These are phyloP conservation scores for Boletus speciosus DNA, from an alignment of 768 basidiomycete genomes.

Conservation along the genomic window DNA sequence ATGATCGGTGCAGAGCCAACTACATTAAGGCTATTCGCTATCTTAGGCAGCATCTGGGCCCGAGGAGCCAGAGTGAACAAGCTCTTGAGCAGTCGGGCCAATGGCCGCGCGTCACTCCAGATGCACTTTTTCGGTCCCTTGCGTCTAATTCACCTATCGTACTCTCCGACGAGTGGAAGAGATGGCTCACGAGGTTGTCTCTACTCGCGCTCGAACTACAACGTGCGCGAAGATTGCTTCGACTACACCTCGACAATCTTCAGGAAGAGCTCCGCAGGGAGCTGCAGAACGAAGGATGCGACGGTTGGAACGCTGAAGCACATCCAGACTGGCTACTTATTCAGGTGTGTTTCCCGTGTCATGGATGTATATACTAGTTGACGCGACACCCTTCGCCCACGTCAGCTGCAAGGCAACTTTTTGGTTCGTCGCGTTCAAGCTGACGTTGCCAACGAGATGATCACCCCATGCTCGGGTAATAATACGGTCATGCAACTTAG, in stretches of 20 bases:
- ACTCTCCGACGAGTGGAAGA: conserved; percentile 29
- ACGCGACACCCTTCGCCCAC: not conserved
- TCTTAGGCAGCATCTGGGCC: conserved; percentile 11
- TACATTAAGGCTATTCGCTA: not conserved
- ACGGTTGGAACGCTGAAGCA: conserved; percentile 10
- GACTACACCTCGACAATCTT: conserved; percentile 17
- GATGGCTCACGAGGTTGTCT: conserved; percentile 28
- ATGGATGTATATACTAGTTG: not conserved
- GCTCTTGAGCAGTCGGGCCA: conserved; percentile 22
- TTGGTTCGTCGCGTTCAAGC: conserved; percentile 42
- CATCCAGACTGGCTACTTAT: conserved; percentile 44
- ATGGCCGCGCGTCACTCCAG: conserved; percentile 38
- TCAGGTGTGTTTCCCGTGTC: conserved; percentile 30
- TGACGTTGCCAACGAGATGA: conserved; percentile 45
- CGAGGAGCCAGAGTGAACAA: conserved; percentile 15
- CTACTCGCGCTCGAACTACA: conserved; percentile 33
- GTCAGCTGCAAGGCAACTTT: conserved; percentile 45
- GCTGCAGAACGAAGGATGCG: conserved; percentile 22
- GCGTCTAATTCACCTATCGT: conserved; percentile 19
- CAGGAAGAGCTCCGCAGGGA: conserved; percentile 32
- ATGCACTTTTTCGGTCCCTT: conserved; percentile 30
- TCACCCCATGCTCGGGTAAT: conserved; percentile 31
- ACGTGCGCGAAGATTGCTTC: conserved; percentile 35
- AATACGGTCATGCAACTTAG: conserved; percentile 49
- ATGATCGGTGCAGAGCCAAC: conserved; percentile 4